Evolutionary conservation across 345 rosid genomes (phyloP), one percentile per base, ranked within the genome.

Genomic region (Citrus unshiu): DNA sequence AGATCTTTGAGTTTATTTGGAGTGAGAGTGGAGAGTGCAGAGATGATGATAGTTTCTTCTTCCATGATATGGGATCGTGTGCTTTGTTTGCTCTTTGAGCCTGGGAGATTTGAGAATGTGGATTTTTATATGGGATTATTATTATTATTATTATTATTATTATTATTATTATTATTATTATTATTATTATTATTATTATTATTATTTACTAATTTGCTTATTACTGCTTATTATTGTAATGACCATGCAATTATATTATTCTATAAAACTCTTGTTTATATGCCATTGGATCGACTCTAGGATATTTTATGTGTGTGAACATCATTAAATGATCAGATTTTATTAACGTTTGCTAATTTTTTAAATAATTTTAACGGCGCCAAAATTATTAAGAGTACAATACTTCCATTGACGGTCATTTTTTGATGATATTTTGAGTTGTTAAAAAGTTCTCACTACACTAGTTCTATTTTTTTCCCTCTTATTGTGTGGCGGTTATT

Each of bases 1-100:
- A 96, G 92, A 80, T 79, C 76, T 54, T 90, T 77, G 77, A 93
- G 89, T 2, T 81, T 81, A 61, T 86, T 78, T 60, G 91, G 80
- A 3, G 84, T 7, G 37, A 93, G 94, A 65, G 91, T 76, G 37
- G 93, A 86, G 82, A 93, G 95, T 51, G 97, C 92, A 4, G 86
- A 70, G 80, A 94, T 86, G 77, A 94, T 87, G 54, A 79, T 80
- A 10, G 84, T 64, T 8, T 73, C 77, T 58, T 83, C 92, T 77
- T 84, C 93, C 34, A 46, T 54, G 14, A 21, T 78, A n/a, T 74
- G 78, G 86, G 92, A 88, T 90, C 87, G 67, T 75, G 87, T 72
- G 51, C 5, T 46, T 13, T 46, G 51, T 46, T 46, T 13, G 88
- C 64, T 68, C 64, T 34, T 51, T 66, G 64, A 25, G 34, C 22